Base-by-base conservation (phyloP, 805 yeast genomes). In the Metschnikowia reukaufii region DNA sequence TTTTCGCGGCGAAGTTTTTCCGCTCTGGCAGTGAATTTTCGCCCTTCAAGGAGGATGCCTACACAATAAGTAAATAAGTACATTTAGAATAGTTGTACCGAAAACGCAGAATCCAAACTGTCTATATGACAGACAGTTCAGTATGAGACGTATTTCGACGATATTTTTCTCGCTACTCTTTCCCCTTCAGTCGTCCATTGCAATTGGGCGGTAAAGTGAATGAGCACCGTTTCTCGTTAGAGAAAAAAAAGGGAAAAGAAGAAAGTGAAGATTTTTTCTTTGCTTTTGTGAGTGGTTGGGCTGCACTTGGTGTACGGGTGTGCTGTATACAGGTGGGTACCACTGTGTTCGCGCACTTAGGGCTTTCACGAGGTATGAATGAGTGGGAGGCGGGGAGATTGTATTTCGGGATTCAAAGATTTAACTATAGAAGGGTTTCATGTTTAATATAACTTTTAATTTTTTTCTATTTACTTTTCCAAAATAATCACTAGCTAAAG, bases 31-130 rank as follows among this genome's bases (percentile, higher is more conserved):
- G n/a, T n/a, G n/a, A n/a, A n/a, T n/a, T n/a, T n/a, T n/a, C n/a
- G n/a, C n/a, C n/a, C n/a, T n/a, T n/a, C n/a, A n/a, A n/a, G n/a
- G n/a, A n/a, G n/a, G n/a, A n/a, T n/a, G n/a, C n/a, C n/a, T n/a
- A n/a, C n/a, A n/a, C n/a, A n/a, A n/a, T n/a, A n/a, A n/a, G n/a
- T n/a, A n/a, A n/a, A n/a, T n/a, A n/a, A n/a, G n/a, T n/a, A n/a
- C n/a, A n/a, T 20, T 16, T 35, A 17, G 10, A 19, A 35, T 10
- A 29, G 32, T 31, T 69, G 66, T 70, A 33, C 56, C 74, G 72
- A 66, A 56, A 59, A 67, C 71, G 70, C 68, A 68, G 69, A 63
- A 60, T 66, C 72, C 72, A 48, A 27, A 31, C 32, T 23, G 42
- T 33, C 52, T 56, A 52, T 25, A 15, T 15, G 21, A 16, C 39